phyloP scores from a whole-genome alignment of 2,329 filamentous ascomycete species.

The Bretziella fagacearum region DNA sequence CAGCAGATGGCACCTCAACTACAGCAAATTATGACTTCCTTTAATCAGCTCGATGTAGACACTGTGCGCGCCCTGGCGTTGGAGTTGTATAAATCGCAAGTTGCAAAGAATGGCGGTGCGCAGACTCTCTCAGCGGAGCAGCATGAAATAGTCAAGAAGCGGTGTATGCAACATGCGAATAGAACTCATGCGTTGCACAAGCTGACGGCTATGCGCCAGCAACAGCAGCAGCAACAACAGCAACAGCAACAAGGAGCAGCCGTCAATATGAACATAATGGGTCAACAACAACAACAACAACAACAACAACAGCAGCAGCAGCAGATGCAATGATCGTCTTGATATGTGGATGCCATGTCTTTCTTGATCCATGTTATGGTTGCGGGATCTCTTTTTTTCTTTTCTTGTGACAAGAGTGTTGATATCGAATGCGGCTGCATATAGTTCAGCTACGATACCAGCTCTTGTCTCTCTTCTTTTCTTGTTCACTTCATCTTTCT shows the following conservation, averaged over 20 bases:
- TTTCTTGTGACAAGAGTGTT: too few relatives aligned
- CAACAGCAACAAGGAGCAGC: slow-evolving; percentile 27
- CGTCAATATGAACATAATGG: slow-evolving; percentile 10
- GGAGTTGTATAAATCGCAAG: background rate
- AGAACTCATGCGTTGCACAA: background rate
- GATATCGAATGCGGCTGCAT: too few relatives aligned
- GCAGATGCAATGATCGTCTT: too few relatives aligned
- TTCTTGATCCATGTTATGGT: too few relatives aligned
- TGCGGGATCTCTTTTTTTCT: too few relatives aligned
- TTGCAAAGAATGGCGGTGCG: background rate
- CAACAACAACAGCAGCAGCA: too few relatives aligned
- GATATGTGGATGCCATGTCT: background rate
- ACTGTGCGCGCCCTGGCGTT: background rate
- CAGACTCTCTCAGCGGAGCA: background rate
- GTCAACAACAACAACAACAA: slow-evolving; percentile 14
- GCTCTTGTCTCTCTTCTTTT: too few relatives aligned
- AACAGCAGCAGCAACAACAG: slow-evolving; percentile 22
- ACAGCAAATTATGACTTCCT: slow-evolving; percentile 17
- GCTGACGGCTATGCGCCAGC: slow-evolving; percentile 13
- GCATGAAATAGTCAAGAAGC: background rate
- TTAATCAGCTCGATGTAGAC: background rate
- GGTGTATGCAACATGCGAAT: background rate
- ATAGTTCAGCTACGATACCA: too few relatives aligned
- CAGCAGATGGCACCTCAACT: slow-evolving; percentile 18
- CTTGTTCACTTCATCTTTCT: too few relatives aligned